These are phyloP conservation scores for Kokia cookei DNA, from an alignment of 441 rosid genomes.

Conservation along the genomic window DNA sequence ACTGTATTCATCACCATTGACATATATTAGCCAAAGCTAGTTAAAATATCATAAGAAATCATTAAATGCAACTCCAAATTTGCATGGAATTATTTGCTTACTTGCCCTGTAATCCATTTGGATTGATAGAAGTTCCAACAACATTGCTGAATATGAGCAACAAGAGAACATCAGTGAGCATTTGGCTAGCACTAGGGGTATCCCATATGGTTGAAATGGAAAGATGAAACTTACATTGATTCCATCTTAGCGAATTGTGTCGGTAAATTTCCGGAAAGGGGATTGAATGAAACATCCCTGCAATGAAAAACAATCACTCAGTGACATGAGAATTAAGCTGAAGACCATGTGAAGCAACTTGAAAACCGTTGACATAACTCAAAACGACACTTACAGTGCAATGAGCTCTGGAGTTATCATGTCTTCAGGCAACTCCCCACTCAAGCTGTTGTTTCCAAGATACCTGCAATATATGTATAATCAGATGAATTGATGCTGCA, in stretches of 20 bases:
- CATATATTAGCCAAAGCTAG: not conserved
- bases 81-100: not conserved
- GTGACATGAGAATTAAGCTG: not conserved
- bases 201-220: not conserved
- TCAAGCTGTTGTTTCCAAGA: conserved; percentile 47
- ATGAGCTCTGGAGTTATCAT: conserved; percentile 26
- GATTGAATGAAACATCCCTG: conserved; percentile 61
- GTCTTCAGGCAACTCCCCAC: conserved; percentile 36
- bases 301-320: not conserved
- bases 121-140: conserved; percentile 38
- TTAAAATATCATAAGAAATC: not conserved
- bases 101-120: conserved; percentile 26
- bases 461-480: conserved; percentile 25
- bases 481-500: conserved; percentile 4
- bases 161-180: not conserved
- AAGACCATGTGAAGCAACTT: not conserved
- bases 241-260: conserved; percentile 21
- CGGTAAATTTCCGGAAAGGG: conserved; percentile 42
- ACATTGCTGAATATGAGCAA: conserved; percentile 30
- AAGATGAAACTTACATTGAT: conserved; percentile 33
- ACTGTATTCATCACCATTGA: conserved; percentile 22
- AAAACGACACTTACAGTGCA: conserved; percentile 36
- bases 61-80: not conserved
- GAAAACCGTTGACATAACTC: not conserved
- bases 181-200: not conserved